Conservation (phyloP, 179 eudicot genomes). For the Vitellaria paradoxa region DNA sequence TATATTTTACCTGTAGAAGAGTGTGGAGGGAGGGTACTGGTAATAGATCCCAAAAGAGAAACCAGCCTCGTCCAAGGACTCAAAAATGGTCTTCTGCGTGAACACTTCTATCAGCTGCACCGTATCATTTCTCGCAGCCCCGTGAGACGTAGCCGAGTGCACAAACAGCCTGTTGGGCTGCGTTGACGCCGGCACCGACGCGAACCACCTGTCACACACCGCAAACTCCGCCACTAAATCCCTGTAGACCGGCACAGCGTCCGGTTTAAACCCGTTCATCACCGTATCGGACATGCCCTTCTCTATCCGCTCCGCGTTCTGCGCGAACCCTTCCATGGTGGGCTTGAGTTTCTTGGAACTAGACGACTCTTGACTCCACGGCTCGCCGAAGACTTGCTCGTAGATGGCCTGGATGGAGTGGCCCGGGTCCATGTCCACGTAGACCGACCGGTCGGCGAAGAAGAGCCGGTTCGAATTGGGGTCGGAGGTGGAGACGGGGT, state of each 20-base stretch:
- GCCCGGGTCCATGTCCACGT: slow-evolving; percentile 57
- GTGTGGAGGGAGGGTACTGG: slow-evolving; percentile 72
- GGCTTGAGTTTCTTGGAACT: slow-evolving; percentile 25
- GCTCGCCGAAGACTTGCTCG: slow-evolving; percentile 67
- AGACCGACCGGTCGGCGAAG: slow-evolving; percentile 30
- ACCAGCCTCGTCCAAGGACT: slow-evolving; percentile 61
- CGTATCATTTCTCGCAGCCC: slow-evolving; percentile 57
- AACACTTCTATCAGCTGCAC: slow-evolving; percentile 42
- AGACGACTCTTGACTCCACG: slow-evolving; percentile 48
- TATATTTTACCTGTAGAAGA: slow-evolving; percentile 80
- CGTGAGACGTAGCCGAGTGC: slow-evolving; percentile 81
- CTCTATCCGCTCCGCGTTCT: slow-evolving; percentile 51
- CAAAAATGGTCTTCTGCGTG: slow-evolving; percentile 84
- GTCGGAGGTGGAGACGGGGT: slow-evolving; percentile 46
- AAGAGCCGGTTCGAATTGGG: slow-evolving; percentile 24
- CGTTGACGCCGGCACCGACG: slow-evolving; percentile 80
- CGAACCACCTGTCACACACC: slow-evolving; percentile 84
- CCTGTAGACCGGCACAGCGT: slow-evolving; percentile 58
- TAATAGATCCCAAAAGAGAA: slow-evolving; percentile 67
- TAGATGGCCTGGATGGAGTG: slow-evolving; percentile 58
- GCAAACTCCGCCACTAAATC: slow-evolving; percentile 67
- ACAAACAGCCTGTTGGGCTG: slow-evolving; percentile 75
- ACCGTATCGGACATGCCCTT: slow-evolving; percentile 55
- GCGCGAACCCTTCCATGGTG: slow-evolving; percentile 77
- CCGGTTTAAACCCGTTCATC: slow-evolving; percentile 86